These are phyloP conservation scores for Spongispora temasekensis DNA, from an alignment of 1,284 basidiomycete genomes.

Conservation along the genomic window DNA sequence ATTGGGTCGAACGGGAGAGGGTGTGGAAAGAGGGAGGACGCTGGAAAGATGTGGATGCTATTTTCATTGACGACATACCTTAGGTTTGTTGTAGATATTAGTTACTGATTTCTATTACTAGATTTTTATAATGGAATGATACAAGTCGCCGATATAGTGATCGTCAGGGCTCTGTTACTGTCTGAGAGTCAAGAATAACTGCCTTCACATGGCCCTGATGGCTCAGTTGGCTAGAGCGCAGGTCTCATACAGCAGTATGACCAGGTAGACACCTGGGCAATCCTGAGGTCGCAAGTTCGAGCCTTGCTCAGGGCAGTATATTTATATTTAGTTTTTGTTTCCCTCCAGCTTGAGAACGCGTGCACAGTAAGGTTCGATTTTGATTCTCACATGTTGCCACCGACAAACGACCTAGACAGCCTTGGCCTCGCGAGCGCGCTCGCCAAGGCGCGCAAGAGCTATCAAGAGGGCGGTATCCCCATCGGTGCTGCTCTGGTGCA, in stretches of 20 bases:
- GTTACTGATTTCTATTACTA: too few species aligned
- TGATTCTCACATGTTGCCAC: too few species aligned
- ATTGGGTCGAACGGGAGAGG: constrained; percentile 81
- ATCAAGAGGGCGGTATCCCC: constrained; percentile 54
- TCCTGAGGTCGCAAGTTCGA: constrained; percentile 62
- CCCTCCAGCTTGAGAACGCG: too few species aligned
- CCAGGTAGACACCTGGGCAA: constrained; percentile 31
- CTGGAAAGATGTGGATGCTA: constrained; percentile 77
- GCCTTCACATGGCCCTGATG: constrained; percentile 13
- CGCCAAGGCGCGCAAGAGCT: constrained; percentile 45
- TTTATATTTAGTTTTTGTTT: constrained; percentile 1
- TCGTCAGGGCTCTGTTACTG: too few species aligned
- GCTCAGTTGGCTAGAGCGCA: constrained; percentile 39
- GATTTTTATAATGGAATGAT: too few species aligned
- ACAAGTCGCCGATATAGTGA: too few species aligned
- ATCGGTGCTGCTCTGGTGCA: constrained; percentile 54
- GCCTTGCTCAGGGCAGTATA: constrained; percentile 42
- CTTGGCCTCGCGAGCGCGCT: constrained; percentile 34
- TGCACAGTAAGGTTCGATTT: too few species aligned
- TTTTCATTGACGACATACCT: constrained; percentile 68
- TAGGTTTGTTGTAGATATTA: background rate
- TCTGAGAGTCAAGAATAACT: too few species aligned
- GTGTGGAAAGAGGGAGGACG: constrained; percentile 49
- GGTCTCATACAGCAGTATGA: constrained; percentile 36
- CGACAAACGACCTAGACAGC: background rate